These are phyloP conservation scores for Moringa oleifera DNA, from an alignment of 345 rosid genomes.

Conservation along the genomic window DNA sequence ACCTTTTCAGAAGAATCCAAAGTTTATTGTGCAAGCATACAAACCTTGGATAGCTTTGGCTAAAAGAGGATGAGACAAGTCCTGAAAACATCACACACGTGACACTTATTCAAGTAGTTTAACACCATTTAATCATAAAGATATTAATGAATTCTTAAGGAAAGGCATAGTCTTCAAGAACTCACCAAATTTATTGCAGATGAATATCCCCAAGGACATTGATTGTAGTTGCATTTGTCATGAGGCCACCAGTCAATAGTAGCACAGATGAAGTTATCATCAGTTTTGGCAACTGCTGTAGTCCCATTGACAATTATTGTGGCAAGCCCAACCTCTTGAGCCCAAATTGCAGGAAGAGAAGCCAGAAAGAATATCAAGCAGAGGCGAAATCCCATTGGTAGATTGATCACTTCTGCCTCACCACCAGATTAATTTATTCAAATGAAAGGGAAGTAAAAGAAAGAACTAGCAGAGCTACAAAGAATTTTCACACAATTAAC, in stretches of 20 bases:
- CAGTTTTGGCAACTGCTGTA: slow-evolving; percentile 44
- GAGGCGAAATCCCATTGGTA: slow-evolving; percentile 38
- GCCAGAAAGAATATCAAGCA: slow-evolving; percentile 33
- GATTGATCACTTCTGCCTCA: slow-evolving; percentile 6
- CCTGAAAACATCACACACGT: slow-evolving; percentile 38
- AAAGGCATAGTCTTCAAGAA: background rate
- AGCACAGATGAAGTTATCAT: slow-evolving; percentile 82
- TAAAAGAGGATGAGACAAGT: slow-evolving; percentile 72
- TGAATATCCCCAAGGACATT: slow-evolving; percentile 89
- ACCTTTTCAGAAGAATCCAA: background rate
- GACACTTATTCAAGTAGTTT: slow-evolving; percentile 2
- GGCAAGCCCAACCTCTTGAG: slow-evolving; percentile 38
- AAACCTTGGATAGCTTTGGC: slow-evolving; percentile 78
- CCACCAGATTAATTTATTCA: slow-evolving; percentile 15
- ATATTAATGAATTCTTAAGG: background rate
- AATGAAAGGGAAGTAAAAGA: slow-evolving; percentile 25
- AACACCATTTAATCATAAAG: background rate
- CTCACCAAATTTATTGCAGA: slow-evolving; percentile 78
- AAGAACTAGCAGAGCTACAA: background rate
- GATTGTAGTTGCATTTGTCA: slow-evolving; percentile 87
- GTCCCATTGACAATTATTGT: slow-evolving; percentile 54
- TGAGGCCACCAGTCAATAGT: slow-evolving; percentile 99
- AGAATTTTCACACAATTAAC: background rate
- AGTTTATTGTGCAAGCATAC: slow-evolving; percentile 11
- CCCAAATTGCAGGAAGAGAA: slow-evolving; percentile 38